These are phyloP conservation scores for Chaetoceros muelleri DNA, from an alignment of 108 stramenopile species.

Conservation along the genomic window DNA sequence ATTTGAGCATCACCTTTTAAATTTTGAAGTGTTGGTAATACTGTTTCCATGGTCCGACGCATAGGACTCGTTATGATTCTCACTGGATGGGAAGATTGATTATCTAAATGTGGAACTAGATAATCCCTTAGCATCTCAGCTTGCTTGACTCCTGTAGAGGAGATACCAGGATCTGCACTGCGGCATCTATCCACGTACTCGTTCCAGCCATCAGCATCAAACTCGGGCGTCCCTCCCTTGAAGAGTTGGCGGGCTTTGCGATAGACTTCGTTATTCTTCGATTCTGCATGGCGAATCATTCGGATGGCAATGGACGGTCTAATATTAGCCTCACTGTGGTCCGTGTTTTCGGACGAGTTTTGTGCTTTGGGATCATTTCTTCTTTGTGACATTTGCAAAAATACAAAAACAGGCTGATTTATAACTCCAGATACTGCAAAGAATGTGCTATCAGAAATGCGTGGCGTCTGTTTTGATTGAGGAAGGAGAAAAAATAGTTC, in stretches of 20 bases:
- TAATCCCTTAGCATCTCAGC: conserved; percentile 35
- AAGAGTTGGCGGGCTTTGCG: conserved; percentile 33
- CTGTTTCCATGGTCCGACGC: conserved; percentile 56
- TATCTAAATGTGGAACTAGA: conserved; percentile 36
- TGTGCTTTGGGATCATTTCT: too few species aligned
- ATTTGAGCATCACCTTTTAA: conserved; percentile 19
- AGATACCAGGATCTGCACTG: conserved; percentile 42
- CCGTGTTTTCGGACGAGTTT: too few species aligned
- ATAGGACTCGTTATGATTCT: conserved; percentile 59
- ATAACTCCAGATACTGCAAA: too few species aligned
- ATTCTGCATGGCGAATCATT: conserved; percentile 56
- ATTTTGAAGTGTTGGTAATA: conserved; percentile 38
- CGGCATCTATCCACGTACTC: conserved; percentile 53
- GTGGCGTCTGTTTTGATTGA: too few species aligned
- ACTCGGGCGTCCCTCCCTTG: conserved; percentile 47
- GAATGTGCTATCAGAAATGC: too few species aligned
- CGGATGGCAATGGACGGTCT: conserved; percentile 38
- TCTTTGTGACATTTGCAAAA: too few species aligned
- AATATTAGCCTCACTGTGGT: conserved; percentile 13
- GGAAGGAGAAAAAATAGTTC: too few species aligned
- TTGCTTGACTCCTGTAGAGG: conserved; percentile 36
- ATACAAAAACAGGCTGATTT: too few species aligned
- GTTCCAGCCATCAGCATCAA: conserved; percentile 45
- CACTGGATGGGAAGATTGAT: conserved; percentile 49
- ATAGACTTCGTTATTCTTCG: conserved; percentile 26